A percentile compares a stretch with the other conserved stretches of the same genome.
Evolutionary conservation across 2,329 filamentous ascomycete species (phyloP).

Genomic region (Trichoderma asperellum): DNA sequence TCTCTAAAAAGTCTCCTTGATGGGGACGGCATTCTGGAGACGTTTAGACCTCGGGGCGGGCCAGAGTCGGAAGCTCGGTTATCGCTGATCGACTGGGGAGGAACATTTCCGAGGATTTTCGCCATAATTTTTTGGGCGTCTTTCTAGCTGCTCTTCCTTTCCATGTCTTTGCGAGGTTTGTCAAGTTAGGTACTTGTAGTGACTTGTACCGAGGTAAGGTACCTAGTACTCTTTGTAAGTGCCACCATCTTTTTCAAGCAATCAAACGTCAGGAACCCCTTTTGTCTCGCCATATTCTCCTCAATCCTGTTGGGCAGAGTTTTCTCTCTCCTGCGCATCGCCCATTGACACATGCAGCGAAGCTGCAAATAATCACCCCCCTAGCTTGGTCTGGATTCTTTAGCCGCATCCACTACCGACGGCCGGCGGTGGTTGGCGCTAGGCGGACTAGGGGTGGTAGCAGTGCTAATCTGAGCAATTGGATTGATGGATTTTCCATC

Average conservation of each 20-base stretch:
- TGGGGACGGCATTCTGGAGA: background rate
- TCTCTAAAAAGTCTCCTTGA: background rate
- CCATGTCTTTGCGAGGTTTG: background rate
- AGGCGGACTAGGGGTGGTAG: background rate
- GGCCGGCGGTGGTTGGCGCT: conserved; percentile 23
- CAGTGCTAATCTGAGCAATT: background rate
- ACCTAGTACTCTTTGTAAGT: background rate
- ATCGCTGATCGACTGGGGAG: conserved; percentile 23
- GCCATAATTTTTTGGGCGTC: background rate
- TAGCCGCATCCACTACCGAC: conserved; percentile 21
- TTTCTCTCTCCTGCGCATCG: background rate
- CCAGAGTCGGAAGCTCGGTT: conserved; percentile 19
- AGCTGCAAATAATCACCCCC: conserved; percentile 12
- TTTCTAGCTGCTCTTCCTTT: background rate
- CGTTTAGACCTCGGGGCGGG: background rate
- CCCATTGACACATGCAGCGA: conserved; percentile 24
- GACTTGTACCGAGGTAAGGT: background rate
- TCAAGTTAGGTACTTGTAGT: background rate
- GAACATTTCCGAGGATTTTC: conserved; percentile 1
- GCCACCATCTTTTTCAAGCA: background rate
- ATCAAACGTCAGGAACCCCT: background rate
- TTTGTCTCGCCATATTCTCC: background rate
- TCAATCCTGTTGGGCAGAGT: background rate
- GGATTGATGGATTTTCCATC: background rate
- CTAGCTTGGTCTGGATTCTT: conserved; percentile 5